Base-by-base conservation (phyloP, 139 green algal species). In the Deuterostichococcus epilithicus region DNA sequence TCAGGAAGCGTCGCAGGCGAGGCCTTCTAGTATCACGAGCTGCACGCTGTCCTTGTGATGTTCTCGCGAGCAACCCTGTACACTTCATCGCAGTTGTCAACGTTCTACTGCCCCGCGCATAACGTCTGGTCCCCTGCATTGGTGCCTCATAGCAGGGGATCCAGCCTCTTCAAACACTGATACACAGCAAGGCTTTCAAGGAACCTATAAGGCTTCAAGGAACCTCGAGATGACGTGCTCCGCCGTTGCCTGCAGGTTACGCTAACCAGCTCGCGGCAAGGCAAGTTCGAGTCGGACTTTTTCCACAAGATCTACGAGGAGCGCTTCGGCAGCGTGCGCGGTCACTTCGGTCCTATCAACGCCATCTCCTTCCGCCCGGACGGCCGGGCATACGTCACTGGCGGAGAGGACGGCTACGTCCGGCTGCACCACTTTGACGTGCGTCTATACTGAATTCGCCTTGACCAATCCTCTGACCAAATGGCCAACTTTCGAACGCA, bases 271-370 rank as follows among this genome's bases (percentile, higher is more conserved):
- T 87, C 88, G 28, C 88, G 91, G 75, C 94, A 93, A 4, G 96
- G 96, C 74, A 88, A 93, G 52, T 99, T 99, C 78, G 94, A 99
- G 86, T 84, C 91, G 2, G 84, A 92, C 45, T 98, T 99, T 81
- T 98, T 94, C 89, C 94, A 99, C 86, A 99, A 99, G 89, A 92
- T 98, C 20, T 98, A 92, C 82, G 75, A 89, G 59, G 96, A 99
- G 76, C 94, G 98, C 89, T 96, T 99, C 86, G 96, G 94, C 28
- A 89, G 90, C 36, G 94, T 98, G 42, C 85, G 93, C n/a, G 96
- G 96, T 0, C 96, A 99, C 80, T 99, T 99, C 79, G 95, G 96
- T 0, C 96, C 96, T 52, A 94, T 99, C 84, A 99, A 99, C 84
- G 89, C 89, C 72, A 83, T 98, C 1, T 91, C 95, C 3, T 98